phyloP scores from a whole-genome alignment of 768 basidiomycete species.

The Auricularia cornea region DNA sequence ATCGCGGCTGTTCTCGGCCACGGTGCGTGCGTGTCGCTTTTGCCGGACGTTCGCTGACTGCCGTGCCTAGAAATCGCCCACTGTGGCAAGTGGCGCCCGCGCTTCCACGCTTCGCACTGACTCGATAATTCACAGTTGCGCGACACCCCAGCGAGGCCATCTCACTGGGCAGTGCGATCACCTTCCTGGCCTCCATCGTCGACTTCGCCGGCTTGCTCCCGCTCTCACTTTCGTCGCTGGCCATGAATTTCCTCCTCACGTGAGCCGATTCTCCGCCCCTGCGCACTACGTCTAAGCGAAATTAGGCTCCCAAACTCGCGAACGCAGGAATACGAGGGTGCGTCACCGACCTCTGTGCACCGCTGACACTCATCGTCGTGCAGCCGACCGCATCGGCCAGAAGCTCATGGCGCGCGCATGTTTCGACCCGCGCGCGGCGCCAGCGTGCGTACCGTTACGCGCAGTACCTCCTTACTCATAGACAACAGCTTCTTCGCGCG shows the following conservation, averaged over 20 bases:
- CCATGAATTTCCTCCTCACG: conserved; percentile 36
- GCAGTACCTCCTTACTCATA: background rate
- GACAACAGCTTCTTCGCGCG: conserved; percentile 60
- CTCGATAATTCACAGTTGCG: conserved; percentile 37
- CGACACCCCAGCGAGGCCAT: conserved; percentile 45
- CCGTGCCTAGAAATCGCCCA: conserved; percentile 64
- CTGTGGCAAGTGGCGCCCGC: conserved; percentile 35
- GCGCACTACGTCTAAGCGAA: too few species aligned
- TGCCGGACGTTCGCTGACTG: background rate
- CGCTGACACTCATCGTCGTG: background rate
- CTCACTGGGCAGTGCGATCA: conserved; percentile 34
- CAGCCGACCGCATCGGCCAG: conserved; percentile 84
- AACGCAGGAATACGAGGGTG: conserved; percentile 74
- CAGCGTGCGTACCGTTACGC: conserved; percentile 42
- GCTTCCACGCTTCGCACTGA: background rate
- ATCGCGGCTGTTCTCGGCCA: conserved; percentile 80
- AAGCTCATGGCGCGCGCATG: conserved; percentile 76
- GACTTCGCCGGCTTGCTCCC: conserved; percentile 47
- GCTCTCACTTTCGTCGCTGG: conserved; percentile 38
- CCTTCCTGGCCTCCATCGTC: conserved; percentile 35
- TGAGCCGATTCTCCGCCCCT: too few species aligned
- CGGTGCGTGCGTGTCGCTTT: conserved; percentile 36
- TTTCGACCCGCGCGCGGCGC: conserved; percentile 71
- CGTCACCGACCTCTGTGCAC: background rate
- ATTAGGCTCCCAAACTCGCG: conserved; percentile 67